Conservation (phyloP, 2,329 filamentous ascomycete genomes). For the Aspergillus transmontanensis region DNA sequence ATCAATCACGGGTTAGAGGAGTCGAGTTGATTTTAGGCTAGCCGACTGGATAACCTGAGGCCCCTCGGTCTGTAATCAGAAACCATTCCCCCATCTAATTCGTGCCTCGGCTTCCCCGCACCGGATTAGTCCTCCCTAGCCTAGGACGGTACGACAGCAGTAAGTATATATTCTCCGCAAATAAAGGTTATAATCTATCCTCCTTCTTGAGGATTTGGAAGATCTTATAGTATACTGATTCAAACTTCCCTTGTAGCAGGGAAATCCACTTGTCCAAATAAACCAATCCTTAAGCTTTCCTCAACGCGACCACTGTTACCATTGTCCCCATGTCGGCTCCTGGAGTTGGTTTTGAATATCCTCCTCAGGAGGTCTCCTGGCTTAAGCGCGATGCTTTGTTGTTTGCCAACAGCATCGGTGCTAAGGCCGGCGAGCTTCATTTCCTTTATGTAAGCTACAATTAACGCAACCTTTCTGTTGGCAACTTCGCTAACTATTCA, state of each 20-base stretch:
- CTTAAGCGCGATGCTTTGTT: constrained; percentile 84
- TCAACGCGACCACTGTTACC: neutral
- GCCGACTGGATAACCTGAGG: constrained; percentile 12
- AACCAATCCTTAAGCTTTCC: neutral
- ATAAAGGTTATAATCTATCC: neutral
- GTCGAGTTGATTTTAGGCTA: neutral
- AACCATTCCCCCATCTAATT: neutral
- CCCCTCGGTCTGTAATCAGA: neutral
- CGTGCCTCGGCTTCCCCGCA: constrained; percentile 23
- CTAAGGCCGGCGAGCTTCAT: constrained; percentile 82
- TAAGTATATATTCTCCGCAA: constrained; percentile 2
- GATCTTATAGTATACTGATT: neutral
- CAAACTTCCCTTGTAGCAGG: neutral
- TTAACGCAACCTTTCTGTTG: neutral
- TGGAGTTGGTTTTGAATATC: constrained; percentile 77
- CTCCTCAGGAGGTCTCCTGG: constrained; percentile 76
- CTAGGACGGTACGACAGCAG: neutral
- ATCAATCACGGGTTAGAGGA: constrained; percentile 1
- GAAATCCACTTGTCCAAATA: neutral
- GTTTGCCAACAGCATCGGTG: constrained; percentile 88
- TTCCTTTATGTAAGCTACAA: constrained; percentile 76
- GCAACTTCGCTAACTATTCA: neutral
- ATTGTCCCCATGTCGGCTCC: constrained; percentile 48
- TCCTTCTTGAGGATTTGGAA: neutral
- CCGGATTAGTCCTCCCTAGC: neutral